A percentile compares a stretch with the other conserved stretches of the same genome.
These are phyloP conservation scores for Colletotrichum tofieldiae DNA, from an alignment of 2,329 filamentous ascomycete species.

Conservation along the genomic window DNA sequence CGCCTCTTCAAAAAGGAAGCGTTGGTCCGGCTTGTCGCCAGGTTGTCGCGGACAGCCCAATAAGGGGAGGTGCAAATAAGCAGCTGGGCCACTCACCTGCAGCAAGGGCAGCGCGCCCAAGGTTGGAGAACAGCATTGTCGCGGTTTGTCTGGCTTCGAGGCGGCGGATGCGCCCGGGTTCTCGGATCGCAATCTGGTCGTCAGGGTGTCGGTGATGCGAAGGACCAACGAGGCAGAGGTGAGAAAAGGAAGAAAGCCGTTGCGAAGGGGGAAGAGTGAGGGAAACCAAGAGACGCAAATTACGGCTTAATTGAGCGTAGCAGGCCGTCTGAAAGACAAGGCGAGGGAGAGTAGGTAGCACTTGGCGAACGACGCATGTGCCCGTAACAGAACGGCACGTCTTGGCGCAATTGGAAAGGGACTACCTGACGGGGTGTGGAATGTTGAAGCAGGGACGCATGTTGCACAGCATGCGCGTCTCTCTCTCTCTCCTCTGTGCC, in stretches of 20 bases:
- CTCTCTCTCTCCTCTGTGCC: background rate
- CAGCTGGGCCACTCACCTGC: conserved; percentile 39
- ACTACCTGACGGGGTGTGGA: background rate
- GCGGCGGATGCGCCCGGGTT: background rate
- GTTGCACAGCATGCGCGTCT: background rate
- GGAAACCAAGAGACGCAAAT: conserved; percentile 15
- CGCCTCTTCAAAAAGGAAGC: background rate
- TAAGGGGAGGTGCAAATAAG: conserved; percentile 12
- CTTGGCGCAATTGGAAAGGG: conserved; percentile 25
- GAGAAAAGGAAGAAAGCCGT: background rate
- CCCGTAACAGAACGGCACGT: conserved; percentile 1
- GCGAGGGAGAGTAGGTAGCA: background rate
- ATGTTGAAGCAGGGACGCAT: background rate
- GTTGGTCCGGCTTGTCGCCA: background rate
- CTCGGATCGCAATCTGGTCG: background rate
- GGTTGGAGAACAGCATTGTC: conserved; percentile 41
- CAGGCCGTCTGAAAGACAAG: background rate
- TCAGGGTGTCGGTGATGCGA: conserved; percentile 1
- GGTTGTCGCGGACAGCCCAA: conserved; percentile 8
- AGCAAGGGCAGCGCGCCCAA: conserved; percentile 38
- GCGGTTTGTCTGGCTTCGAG: conserved; percentile 1
- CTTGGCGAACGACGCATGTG: conserved; percentile 20
- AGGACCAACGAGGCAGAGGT: background rate
- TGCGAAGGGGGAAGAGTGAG: conserved; percentile 4
- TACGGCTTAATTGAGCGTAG: conserved; percentile 21